Percentiles rank a stretch among this genome's conserved stretches.
Conservation (phyloP, 441 rosid species). For the Eruca vesicaria region DNA sequence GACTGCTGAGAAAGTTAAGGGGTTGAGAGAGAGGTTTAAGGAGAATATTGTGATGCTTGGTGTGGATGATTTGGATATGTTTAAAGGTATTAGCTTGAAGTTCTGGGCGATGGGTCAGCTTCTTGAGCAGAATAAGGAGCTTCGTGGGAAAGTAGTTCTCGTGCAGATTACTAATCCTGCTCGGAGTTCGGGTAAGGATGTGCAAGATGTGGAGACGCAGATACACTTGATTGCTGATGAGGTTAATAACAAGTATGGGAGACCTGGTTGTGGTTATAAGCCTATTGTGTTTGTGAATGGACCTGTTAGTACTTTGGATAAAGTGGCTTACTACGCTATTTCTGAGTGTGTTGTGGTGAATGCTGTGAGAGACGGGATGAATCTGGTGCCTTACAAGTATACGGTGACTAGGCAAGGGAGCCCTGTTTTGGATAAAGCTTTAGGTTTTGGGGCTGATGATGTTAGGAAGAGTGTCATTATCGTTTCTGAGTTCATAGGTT, state of each 20-base stretch:
- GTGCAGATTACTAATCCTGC: not conserved
- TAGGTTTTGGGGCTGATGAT: slow-evolving; percentile 44
- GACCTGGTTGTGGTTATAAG: slow-evolving; percentile 38
- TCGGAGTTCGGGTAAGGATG: not conserved
- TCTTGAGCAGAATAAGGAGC: not conserved
- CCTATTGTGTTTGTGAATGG: slow-evolving; percentile 63
- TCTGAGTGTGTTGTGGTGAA: slow-evolving; percentile 80
- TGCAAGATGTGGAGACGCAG: not conserved
- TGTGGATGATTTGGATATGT: not conserved
- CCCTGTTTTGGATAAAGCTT: slow-evolving; percentile 52
- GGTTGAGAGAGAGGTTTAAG: not conserved
- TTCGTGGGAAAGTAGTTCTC: not conserved
- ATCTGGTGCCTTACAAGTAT: slow-evolving; percentile 77
- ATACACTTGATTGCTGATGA: not conserved
- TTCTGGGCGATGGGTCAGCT: not conserved
- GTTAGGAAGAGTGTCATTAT: slow-evolving; percentile 57
- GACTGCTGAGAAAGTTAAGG: not conserved
- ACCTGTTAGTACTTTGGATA: slow-evolving; percentile 62
- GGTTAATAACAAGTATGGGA: not conserved
- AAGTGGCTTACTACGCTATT: slow-evolving; percentile 64
- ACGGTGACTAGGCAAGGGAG: slow-evolving; percentile 76
- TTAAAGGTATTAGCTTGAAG: not conserved
- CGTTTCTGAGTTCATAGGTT: not conserved
- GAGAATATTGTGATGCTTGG: not conserved
- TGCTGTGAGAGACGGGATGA: slow-evolving; percentile 91